phyloP scores from a whole-genome alignment of 441 rosid species.

The Breynia disticha region DNA sequence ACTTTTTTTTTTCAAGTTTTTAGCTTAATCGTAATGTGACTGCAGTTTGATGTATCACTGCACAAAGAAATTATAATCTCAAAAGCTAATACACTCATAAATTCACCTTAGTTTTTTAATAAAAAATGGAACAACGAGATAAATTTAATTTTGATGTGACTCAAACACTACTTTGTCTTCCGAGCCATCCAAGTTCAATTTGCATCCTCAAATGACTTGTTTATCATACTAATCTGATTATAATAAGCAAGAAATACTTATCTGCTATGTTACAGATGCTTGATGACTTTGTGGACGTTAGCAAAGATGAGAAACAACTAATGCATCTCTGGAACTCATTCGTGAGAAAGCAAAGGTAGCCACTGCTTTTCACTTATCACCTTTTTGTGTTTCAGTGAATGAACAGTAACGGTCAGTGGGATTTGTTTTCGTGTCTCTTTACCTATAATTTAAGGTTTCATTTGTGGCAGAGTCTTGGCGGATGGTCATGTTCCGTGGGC shows the following conservation, averaged over 20 bases:
- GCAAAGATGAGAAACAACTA: slow-evolving; percentile 88
- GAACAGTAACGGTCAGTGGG: not conserved
- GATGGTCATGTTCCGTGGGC: slow-evolving; percentile 99
- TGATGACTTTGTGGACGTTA: slow-evolving; percentile 97
- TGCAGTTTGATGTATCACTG: too few relatives aligned
- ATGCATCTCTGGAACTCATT: slow-evolving; percentile 99
- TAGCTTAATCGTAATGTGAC: too few relatives aligned
- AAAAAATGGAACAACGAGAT: too few relatives aligned
- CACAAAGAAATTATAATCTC: too few relatives aligned
- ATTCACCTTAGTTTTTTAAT: too few relatives aligned
- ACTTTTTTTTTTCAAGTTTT: too few relatives aligned
- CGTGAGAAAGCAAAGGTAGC: slow-evolving; percentile 81
- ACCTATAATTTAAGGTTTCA: not conserved
- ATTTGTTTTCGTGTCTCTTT: not conserved
- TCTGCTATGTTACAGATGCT: slow-evolving; percentile 65
- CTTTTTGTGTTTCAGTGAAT: slow-evolving; percentile 10
- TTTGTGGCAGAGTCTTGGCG: slow-evolving; percentile 65
- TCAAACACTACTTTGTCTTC: too few relatives aligned
- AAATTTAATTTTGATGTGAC: too few relatives aligned
- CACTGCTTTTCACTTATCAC: slow-evolving; percentile 5
- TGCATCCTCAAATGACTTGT: too few relatives aligned
- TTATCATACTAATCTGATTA: not conserved
- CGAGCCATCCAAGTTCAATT: too few relatives aligned
- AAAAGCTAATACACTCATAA: too few relatives aligned
- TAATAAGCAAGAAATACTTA: not conserved